Evolutionary conservation across 2,329 filamentous ascomycete species (phyloP).

Genomic region (Neofusicoccum cordaticola): DNA sequence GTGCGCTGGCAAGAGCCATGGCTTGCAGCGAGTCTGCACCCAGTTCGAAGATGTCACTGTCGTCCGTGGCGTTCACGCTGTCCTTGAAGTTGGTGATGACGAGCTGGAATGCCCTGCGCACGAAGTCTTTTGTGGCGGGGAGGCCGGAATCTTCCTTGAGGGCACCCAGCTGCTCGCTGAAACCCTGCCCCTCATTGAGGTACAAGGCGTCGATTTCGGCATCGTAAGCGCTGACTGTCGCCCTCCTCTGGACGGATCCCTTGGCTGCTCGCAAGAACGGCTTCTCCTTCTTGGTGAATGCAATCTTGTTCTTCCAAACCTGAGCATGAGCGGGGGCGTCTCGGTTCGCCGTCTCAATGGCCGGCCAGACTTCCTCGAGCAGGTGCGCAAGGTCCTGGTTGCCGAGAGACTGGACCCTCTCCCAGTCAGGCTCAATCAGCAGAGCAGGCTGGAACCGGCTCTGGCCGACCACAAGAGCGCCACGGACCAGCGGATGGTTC

Average conservation of each 20-base stretch:
- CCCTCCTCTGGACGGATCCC: conserved; percentile 43
- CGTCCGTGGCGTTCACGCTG: conserved; percentile 19
- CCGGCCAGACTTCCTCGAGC: conserved; percentile 46
- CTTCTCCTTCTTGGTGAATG: conserved; percentile 41
- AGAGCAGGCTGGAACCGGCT: conserved; percentile 29
- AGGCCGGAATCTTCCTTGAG: conserved; percentile 10
- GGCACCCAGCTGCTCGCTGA: conserved; percentile 12
- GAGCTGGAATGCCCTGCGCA: conserved; percentile 20
- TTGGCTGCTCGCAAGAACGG: conserved; percentile 49
- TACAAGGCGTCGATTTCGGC: conserved; percentile 49
- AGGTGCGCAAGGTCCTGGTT: conserved; percentile 21
- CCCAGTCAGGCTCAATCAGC: conserved; percentile 27
- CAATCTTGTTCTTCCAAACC: conserved; percentile 43
- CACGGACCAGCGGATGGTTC: conserved; percentile 27
- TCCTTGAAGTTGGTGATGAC: conserved; percentile 14
- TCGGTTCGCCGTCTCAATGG: conserved; percentile 45
- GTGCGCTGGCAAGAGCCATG: conserved; percentile 24
- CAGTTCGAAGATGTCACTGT: conserved; percentile 33
- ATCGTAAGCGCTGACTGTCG: conserved; percentile 41
- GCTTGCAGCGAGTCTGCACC: conserved; percentile 35
- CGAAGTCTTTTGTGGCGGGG: conserved; percentile 17
- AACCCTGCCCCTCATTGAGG: conserved; percentile 11
- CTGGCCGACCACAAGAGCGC: conserved; percentile 33
- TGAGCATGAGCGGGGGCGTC: conserved; percentile 41
- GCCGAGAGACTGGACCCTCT: conserved; percentile 12